phyloP scores from a whole-genome alignment of 192 early-diverging fungal species.

The Kickxella alabastrina region DNA sequence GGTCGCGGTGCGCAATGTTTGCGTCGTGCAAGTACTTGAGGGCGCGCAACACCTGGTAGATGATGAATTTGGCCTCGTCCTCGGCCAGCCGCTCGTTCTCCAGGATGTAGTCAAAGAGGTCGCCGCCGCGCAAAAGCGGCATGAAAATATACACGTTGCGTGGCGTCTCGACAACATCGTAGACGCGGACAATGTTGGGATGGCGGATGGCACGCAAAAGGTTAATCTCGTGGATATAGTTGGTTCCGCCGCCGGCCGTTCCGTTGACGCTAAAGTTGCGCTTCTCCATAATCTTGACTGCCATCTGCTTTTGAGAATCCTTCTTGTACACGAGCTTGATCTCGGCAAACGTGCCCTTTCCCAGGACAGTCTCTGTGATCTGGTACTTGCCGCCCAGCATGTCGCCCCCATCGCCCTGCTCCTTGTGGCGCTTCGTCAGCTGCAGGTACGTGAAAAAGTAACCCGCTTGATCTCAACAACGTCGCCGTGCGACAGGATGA shows the following conservation, averaged over 20 bases:
- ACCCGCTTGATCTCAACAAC: conserved; percentile 54
- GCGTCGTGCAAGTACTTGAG: conserved; percentile 73
- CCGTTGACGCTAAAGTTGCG: conserved; percentile 60
- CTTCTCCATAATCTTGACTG: conserved; percentile 86
- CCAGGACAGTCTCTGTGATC: conserved; percentile 43
- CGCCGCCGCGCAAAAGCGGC: conserved; percentile 75
- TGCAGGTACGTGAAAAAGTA: conserved; percentile 51
- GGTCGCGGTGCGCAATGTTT: conserved; percentile 80
- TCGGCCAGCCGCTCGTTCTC: conserved; percentile 66
- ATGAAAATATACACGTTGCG: conserved; percentile 69
- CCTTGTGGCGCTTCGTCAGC: conserved; percentile 2
- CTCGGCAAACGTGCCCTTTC: conserved; percentile 73
- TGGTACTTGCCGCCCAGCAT: conserved; percentile 42
- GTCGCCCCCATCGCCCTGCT: conserved; percentile 7
- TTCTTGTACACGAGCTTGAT: conserved; percentile 66
- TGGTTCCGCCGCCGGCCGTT: conserved; percentile 71
- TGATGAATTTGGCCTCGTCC: conserved; percentile 69
- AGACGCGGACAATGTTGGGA: conserved; percentile 67
- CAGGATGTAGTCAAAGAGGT: conserved; percentile 82
- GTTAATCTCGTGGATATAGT: conserved; percentile 68
- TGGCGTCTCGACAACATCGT: conserved; percentile 58
- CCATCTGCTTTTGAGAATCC: conserved; percentile 62
- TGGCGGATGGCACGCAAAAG: conserved; percentile 69
- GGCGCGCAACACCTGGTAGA: conserved; percentile 70
- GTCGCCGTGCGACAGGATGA: conserved; percentile 58